These are phyloP conservation scores for Daldinia decipiens DNA, from an alignment of 495 filamentous ascomycete species.

Conservation along the genomic window DNA sequence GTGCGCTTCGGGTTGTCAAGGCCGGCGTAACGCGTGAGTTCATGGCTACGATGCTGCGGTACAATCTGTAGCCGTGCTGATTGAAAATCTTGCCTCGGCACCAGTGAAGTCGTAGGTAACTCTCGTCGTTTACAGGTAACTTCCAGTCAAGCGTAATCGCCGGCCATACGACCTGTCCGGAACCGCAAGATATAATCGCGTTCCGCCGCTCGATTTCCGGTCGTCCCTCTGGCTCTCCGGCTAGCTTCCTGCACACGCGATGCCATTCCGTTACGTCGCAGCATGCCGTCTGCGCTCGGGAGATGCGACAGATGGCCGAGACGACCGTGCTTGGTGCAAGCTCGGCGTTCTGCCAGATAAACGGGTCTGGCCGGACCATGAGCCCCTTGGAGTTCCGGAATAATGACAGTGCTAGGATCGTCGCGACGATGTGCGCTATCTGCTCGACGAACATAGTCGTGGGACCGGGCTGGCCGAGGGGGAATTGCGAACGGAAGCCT, in stretches of 20 bases:
- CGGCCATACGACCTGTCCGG: constrained; percentile 17
- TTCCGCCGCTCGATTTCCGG: neutral
- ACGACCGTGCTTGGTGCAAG: constrained; percentile 23
- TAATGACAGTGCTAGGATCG: constrained; percentile 19
- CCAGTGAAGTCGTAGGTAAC: constrained; percentile 26
- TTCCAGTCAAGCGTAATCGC: neutral
- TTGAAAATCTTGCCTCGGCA: constrained; percentile 11
- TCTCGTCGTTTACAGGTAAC: constrained; percentile 12
- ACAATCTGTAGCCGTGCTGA: neutral
- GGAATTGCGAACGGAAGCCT: constrained; percentile 10
- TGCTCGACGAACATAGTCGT: constrained; percentile 14
- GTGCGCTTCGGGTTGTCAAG: neutral
- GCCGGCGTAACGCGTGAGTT: neutral
- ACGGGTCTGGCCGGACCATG: constrained; percentile 17
- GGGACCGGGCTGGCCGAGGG: neutral
- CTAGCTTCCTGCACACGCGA: constrained; percentile 19
- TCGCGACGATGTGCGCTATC: constrained; percentile 23
- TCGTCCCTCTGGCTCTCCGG: constrained; percentile 5
- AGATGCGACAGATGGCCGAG: constrained; percentile 9
- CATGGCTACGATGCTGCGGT: neutral
- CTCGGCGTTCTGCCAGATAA: constrained; percentile 8
- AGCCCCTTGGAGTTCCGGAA: constrained; percentile 14
- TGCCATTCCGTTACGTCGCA: constrained; percentile 33
- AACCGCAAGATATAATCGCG: constrained; percentile 6
- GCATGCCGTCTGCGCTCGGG: neutral